Conservation (phyloP, 306 rosid genomes). For the Luffa acutangula region DNA sequence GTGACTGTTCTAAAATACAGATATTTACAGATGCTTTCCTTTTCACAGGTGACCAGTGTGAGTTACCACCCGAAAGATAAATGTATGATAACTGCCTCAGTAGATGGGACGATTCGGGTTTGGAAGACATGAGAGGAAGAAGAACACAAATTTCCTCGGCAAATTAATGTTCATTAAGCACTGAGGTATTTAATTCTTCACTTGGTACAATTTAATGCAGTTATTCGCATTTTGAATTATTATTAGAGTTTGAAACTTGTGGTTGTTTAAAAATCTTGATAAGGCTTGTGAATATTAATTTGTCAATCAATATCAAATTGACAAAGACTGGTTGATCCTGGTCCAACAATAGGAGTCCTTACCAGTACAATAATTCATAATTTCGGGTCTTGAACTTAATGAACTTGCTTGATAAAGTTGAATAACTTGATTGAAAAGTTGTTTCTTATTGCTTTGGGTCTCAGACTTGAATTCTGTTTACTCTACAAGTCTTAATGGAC, state of each 20-base stretch:
- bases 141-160: slow-evolving; percentile 6
- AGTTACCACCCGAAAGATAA: slow-evolving; percentile 76
- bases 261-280: background rate
- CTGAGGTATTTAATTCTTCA: background rate
- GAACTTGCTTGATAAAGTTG: background rate
- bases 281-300: background rate
- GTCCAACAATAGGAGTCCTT: slow-evolving; percentile 3
- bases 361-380: background rate
- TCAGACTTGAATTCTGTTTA: background rate
- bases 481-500: background rate
- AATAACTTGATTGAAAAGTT: background rate
- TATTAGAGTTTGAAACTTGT: background rate
- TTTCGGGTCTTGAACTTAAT: background rate
- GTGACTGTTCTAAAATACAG: background rate
- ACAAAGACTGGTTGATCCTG: background rate
- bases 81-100: slow-evolving; percentile 73
- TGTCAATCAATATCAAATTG: background rate
- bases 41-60: slow-evolving; percentile 76
- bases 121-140: slow-evolving; percentile 56
- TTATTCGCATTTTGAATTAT: background rate
- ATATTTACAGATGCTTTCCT: background rate
- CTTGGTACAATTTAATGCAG: background rate
- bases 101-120: slow-evolving; percentile 59
- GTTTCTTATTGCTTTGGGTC: background rate
- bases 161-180: background rate